Evolutionary conservation across 345 rosid species (phyloP).

Genomic region (Corchorus olitorius): DNA sequence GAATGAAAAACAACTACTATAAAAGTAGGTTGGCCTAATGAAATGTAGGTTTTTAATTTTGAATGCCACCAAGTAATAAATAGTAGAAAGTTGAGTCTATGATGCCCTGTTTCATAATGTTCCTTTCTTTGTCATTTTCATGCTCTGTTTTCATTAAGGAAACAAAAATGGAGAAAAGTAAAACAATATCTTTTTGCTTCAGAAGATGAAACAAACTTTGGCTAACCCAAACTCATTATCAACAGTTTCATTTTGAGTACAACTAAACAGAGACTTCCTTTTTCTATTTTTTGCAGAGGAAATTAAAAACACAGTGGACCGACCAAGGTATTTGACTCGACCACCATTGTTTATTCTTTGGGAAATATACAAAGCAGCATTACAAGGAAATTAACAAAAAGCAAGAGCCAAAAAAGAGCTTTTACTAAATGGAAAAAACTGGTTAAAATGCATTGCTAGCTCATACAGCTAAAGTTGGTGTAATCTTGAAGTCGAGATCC

Average conservation of each 20-base stretch:
- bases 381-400: too few species aligned
- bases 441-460: background rate
- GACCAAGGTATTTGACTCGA: background rate
- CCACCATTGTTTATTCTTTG: too few species aligned
- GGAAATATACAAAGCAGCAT: too few species aligned
- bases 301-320: background rate
- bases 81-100: too few species aligned
- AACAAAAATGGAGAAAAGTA: background rate
- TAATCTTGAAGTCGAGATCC: constrained; percentile 65
- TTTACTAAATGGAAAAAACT: background rate
- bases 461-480: constrained; percentile 40
- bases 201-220: background rate
- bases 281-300: background rate
- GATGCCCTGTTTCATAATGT: background rate
- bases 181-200: background rate
- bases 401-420: constrained; percentile 3
- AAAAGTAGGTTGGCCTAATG: too few species aligned
- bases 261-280: background rate
- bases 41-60: too few species aligned
- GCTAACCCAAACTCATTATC: background rate
- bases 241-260: background rate
- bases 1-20: too few species aligned
- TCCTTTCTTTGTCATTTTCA: background rate
- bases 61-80: too few species aligned
- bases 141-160: too few species aligned